These are phyloP conservation scores for Colletotrichum sp. DNA, from an alignment of 2,329 filamentous ascomycete species.

Conservation along the genomic window DNA sequence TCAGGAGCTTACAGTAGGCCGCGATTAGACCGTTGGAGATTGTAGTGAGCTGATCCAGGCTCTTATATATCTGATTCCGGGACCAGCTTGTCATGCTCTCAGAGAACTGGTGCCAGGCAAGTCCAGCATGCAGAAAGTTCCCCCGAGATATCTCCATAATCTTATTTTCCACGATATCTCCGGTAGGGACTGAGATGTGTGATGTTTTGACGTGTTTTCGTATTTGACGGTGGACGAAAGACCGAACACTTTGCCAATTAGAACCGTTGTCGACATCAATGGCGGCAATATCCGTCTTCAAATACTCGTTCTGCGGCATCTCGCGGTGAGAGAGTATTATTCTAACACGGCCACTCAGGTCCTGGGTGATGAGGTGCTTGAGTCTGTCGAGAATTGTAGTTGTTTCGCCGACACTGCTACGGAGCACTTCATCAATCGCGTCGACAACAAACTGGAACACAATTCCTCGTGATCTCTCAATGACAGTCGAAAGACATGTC, in stretches of 20 bases:
- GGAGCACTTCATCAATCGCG: neutral
- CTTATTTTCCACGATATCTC: rapidly evolving
- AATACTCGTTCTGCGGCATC: rapidly evolving
- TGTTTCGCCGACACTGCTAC: rapidly evolving
- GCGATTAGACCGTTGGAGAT: neutral
- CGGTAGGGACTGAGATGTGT: no score
- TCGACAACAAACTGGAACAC: neutral
- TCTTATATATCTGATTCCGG: rapidly evolving
- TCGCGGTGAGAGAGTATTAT: rapidly evolving
- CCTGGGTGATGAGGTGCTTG: rapidly evolving
- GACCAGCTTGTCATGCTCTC: neutral
- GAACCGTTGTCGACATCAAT: neutral
- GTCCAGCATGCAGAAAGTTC: neutral
- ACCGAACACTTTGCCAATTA: rapidly evolving
- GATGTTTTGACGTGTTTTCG: no score
- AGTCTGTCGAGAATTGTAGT: rapidly evolving
- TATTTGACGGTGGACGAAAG: rapidly evolving
- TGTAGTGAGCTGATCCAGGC: rapidly evolving
- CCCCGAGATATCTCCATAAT: neutral
- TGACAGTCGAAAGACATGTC: rapidly evolving
- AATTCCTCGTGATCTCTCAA: neutral
- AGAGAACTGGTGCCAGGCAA: neutral
- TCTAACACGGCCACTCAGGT: neutral
- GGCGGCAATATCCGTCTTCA: rapidly evolving
- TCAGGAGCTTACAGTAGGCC: neutral